phyloP scores from a whole-genome alignment of 2,329 filamentous ascomycete genomes.

The Aspergillus vadensis region DNA sequence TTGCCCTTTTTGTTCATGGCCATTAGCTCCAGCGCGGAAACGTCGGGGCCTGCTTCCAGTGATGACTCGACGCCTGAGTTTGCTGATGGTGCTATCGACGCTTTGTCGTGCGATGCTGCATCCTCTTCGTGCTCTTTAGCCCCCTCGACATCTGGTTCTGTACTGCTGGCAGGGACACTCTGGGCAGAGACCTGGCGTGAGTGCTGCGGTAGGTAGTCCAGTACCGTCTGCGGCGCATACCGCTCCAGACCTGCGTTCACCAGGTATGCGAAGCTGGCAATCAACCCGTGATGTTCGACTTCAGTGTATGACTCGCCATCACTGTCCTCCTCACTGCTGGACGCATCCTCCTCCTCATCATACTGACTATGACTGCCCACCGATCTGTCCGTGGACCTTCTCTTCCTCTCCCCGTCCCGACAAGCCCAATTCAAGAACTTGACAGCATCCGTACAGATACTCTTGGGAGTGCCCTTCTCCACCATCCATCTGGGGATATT shows the following conservation, averaged over 20 bases:
- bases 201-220: conserved; percentile 50
- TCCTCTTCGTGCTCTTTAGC: conserved; percentile 9
- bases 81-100: conserved; percentile 14
- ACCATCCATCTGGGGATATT: conserved; percentile 88
- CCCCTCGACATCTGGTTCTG: not conserved
- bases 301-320: conserved; percentile 26
- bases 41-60: conserved; percentile 24
- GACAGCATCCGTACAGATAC: conserved; percentile 74
- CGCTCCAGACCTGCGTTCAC: conserved; percentile 51
- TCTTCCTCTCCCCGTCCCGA: conserved; percentile 43
- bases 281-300: conserved; percentile 35
- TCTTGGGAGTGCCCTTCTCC: conserved; percentile 81
- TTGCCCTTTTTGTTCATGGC: conserved; percentile 34
- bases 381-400: conserved; percentile 5
- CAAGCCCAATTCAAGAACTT: conserved; percentile 82
- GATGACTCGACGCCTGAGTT: conserved; percentile 24
- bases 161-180: not conserved
- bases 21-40: conserved; percentile 28
- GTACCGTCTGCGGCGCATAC: conserved; percentile 53
- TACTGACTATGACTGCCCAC: conserved; percentile 9
- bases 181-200: conserved; percentile 18
- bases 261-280: conserved; percentile 39
- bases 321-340: not conserved
- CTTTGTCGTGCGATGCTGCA: conserved; percentile 18
- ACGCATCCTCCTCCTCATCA: not conserved